Base-by-base conservation (phyloP, 352 stramenopile species). In the Globisporangium radiosum region DNA sequence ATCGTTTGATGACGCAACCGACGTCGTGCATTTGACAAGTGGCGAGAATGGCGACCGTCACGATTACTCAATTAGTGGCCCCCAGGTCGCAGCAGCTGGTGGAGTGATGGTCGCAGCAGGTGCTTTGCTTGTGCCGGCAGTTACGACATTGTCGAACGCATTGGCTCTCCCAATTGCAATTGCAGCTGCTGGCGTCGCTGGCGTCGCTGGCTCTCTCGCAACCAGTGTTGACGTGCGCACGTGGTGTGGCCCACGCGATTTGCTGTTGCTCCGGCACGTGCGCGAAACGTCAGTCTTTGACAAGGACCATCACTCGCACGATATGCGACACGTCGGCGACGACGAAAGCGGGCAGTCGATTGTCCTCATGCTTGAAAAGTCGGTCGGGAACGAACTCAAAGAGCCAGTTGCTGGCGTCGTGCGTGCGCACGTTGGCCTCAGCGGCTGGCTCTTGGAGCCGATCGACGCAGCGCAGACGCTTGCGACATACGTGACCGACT, bases 351-450 rank as follows among this genome's bases (percentile, higher is more conserved):
- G 73, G 0, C 77, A 84, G 56, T 83, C 78, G 6, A 72, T 90
- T 14, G 79, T 86, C 47, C 69, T 84, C 51, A 87, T 93, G 48
- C 60, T 90, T 17, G 84, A 93, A 56, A 93, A 91, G 56, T 93
- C 81, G 17, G 80, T 93, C 15, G 69, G 69, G 13, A 93, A 81
- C 55, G 84, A 91, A 50, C 73, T 90, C 7, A 91, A 91, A 60
- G 73, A 77, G 3, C 57, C 69, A 7, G 40, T 57, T 1, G 48
- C 59, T 2, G 69, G 66, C 7, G 68, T 72, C 17, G 76, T 91
- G 56, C 84, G 84, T 19, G 77, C 77, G 0, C 71, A 88, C 40
- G 63, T 90, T 8, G 76, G 72, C 2, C 57, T 91, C 14, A 90
- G 81, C 48, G 84, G 84, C 19, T 93, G 84, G 84, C 59, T 89